Evolutionary conservation across 108 stramenopile species (phyloP).

Genomic region (Nitzschia sp.): DNA sequence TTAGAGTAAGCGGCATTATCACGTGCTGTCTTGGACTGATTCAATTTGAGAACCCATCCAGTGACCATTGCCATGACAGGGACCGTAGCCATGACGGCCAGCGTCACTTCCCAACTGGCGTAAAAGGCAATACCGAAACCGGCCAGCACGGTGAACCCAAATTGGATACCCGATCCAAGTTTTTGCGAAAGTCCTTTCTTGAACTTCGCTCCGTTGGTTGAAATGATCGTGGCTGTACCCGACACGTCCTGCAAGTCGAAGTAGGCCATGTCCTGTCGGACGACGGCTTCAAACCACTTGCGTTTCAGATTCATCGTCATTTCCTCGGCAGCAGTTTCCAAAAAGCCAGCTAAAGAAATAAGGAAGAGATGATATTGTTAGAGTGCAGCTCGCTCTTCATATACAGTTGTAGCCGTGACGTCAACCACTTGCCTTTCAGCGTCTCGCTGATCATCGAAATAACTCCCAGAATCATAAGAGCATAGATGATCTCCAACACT

Average conservation of each 20-base stretch:
- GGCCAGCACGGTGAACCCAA: conserved; percentile 35
- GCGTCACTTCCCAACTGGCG: conserved; percentile 34
- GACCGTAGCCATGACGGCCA: conserved; percentile 36
- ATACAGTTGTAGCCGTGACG: neutral
- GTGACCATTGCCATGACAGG: conserved; percentile 42
- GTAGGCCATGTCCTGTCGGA: conserved; percentile 61
- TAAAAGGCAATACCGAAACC: conserved; percentile 47
- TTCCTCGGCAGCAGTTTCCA: conserved; percentile 44
- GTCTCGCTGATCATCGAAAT: conserved; percentile 37
- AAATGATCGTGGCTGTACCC: conserved; percentile 42
- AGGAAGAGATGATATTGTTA: neutral
- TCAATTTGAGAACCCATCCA: conserved; percentile 38
- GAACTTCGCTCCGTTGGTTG: conserved; percentile 42
- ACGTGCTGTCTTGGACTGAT: conserved; percentile 30
- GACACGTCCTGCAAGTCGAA: conserved; percentile 55
- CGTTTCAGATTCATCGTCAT: conserved; percentile 41
- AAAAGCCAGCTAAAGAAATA: conserved; percentile 15
- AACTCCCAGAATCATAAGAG: conserved; percentile 50
- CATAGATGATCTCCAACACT: conserved; percentile 33
- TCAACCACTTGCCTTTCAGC: conserved; percentile 26
- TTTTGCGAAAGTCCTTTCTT: conserved; percentile 45
- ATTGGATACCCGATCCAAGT: conserved; percentile 42
- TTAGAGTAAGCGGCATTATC: conserved; percentile 42
- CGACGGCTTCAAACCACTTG: conserved; percentile 53
- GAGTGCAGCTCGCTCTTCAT: neutral